Base-by-base conservation (phyloP, 352 stramenopile species). In the Phytophthora ramorum region DNA sequence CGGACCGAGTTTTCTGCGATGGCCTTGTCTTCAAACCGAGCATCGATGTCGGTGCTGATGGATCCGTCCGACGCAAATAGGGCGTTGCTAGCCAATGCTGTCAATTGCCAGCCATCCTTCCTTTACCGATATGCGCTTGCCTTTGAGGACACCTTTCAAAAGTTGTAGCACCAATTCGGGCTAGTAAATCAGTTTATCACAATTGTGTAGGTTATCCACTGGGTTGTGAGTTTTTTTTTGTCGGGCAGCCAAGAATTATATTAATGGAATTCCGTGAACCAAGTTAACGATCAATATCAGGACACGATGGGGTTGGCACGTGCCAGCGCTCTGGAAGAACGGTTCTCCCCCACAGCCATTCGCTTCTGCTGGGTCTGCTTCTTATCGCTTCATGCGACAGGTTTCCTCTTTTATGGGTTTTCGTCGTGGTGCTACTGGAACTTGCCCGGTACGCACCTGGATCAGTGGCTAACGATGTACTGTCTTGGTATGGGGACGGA, bases 141-240 rank as follows among this genome's bases (percentile, higher is more conserved):
- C 20, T 69, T 73, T 37, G 66, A 73, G 28, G 65, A 73, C 38
- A 60, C 32, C n/a, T 59, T 65, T 26, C 58, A 73, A 57, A 37
- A 37, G 5, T 14, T 73, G 44, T 62, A 47, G 24, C 9, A 4
- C 7, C 9, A 40, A 4, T 28, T n/a, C 28, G 34, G 34, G 14
- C 0, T 34, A 40, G 34, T 40, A 17, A 17, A n/a, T 40, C 40
- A 22, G 7, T 44, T 19, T 44, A 44, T n/a, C 4, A 44, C n/a
- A 44, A 10, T 17, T 12, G 37, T 19, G 34, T 17, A 12, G 7
- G 7, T 34, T 34, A 34, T 34, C 7, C 26, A 30, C 4, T 7
- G 4, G 4, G 26, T 30, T 30, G 26, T 3, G n/a, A n/a, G n/a
- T 24, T 24, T 24, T 24, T 24, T 24, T 24, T 24, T n/a, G n/a